Percentiles rank a stretch among this genome's conserved stretches.
Evolutionary conservation across 1,284 basidiomycete species (phyloP).

Genomic region (Ganoderma multipileum): DNA sequence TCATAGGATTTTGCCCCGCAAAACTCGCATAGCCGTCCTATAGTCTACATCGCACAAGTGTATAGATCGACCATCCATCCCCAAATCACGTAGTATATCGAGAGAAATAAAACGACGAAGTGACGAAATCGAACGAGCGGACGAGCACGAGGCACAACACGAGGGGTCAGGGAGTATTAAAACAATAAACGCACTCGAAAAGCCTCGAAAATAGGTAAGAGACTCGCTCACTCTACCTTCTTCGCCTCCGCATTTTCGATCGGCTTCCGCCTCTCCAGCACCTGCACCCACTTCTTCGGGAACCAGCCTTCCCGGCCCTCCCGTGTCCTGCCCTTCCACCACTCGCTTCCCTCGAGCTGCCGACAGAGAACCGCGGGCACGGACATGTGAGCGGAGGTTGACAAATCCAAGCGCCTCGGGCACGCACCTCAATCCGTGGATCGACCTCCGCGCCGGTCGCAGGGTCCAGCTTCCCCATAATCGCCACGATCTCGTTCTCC

Average conservation of each 20-base stretch:
- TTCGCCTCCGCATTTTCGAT: conserved; percentile 44
- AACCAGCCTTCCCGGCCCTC: conserved; percentile 98
- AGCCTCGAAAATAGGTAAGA: too few species aligned
- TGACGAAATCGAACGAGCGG: not conserved
- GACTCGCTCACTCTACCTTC: conserved; percentile 47
- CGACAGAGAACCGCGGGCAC: not conserved
- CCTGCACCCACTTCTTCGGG: conserved; percentile 89
- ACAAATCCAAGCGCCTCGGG: not conserved
- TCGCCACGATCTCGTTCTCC: conserved; percentile 94
- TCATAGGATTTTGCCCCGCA: not conserved
- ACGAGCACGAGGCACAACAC: not conserved
- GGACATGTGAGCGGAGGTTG: not conserved
- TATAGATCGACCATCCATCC: conserved; percentile 7
- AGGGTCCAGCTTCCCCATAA: conserved; percentile 85
- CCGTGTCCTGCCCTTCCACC: conserved; percentile 96
- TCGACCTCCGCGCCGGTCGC: conserved; percentile 73
- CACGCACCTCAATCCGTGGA: conserved; percentile 66
- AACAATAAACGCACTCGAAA: not conserved
- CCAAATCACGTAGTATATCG: conserved; percentile 1
- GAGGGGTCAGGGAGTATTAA: not conserved
- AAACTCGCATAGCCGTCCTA: not conserved
- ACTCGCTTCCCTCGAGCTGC: conserved; percentile 68
- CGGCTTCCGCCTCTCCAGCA: conserved; percentile 59
- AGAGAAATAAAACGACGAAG: not conserved
- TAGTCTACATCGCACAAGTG: conserved; percentile 8